Evolutionary conservation across 2,329 filamentous ascomycete species (phyloP), one percentile per base, ranked within the genome.

Genomic region (Hyphodiscus sp.): DNA sequence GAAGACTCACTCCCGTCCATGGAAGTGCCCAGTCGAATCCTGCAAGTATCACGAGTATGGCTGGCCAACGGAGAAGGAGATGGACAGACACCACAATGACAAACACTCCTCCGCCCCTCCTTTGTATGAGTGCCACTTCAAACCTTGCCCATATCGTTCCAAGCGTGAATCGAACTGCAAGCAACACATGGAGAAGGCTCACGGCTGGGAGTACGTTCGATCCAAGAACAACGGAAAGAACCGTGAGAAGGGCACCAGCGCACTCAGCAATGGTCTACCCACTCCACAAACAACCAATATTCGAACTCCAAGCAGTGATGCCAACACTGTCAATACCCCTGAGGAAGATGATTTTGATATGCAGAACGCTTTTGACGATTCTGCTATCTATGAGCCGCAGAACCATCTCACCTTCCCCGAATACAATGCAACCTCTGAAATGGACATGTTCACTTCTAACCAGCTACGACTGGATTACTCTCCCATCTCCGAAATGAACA

Each of bases 91-190:
- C 71, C 81, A 90, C 71, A 96, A 96, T 70, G 94, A 99, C 76
- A 96, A 95, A 75, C 94, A 99, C 74, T 91, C 89, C 18, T 74
- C 81, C 50, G 78, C 84, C 33, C 91, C 94, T 4, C 78, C 83
- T 44, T 84, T 95, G 74, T 96, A 84, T 71, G 84, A 89, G 73
- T 99, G 94, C 73, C 73, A 83, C 47, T 97, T 81, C 72, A 79
- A 83, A 63, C 86, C 86, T 20, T 97, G 94, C 77, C 84, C 88
- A 0, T 97, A 97, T 75, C 87, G 90, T 67, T 96, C 91, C 11
- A 97, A 97, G 78, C 86, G 91, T 55, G 88, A 96, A 74, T 94
- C 88, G 58, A 97, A 97, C 71, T 95, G 90, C 80, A 96, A 96
- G 70, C 92, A 96, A 71, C 91, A 97, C 73, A 96, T 96, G 91